Percentiles rank a stretch among this genome's conserved stretches.
These are phyloP conservation scores for Xylaria sp. DNA, from an alignment of 2,329 filamentous ascomycete genomes.

Conservation along the genomic window DNA sequence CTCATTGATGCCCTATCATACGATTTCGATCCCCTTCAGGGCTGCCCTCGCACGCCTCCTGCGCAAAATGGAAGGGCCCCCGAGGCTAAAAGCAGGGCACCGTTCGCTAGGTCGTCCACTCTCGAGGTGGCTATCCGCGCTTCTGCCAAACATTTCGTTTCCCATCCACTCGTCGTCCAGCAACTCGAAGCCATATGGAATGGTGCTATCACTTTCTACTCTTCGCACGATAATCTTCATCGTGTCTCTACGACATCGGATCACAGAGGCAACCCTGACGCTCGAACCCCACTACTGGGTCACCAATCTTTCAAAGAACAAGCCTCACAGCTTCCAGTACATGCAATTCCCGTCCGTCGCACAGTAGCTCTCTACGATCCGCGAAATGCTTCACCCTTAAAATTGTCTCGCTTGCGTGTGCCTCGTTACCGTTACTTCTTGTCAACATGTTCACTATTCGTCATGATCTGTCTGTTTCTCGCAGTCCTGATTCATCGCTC, in stretches of 20 bases:
- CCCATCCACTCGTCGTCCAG: slow-evolving; percentile 90
- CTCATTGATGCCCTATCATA: slow-evolving; percentile 94
- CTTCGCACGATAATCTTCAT: slow-evolving; percentile 85
- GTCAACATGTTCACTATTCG: slow-evolving; percentile 86
- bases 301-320: slow-evolving; percentile 50
- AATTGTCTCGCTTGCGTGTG: slow-evolving; percentile 88
- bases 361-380: slow-evolving; percentile 92
- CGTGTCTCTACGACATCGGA: slow-evolving; percentile 58
- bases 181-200: slow-evolving; percentile 98
- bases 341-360: slow-evolving; percentile 66
- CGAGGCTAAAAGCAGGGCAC: slow-evolving; percentile 58
- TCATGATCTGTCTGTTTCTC: slow-evolving; percentile 86
- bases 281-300: slow-evolving; percentile 64
- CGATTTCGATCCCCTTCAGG: slow-evolving; percentile 93
- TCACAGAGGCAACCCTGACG: slow-evolving; percentile 54
- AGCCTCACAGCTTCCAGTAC: slow-evolving; percentile 47
- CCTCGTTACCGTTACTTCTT: slow-evolving; percentile 92
- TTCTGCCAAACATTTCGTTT: slow-evolving; percentile 90
- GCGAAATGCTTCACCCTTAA: slow-evolving; percentile 88
- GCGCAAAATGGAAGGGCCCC: slow-evolving; percentile 52
- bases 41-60: slow-evolving; percentile 65
- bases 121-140: slow-evolving; percentile 93
- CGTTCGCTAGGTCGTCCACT: slow-evolving; percentile 83
- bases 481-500: slow-evolving; percentile 82
- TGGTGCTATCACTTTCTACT: slow-evolving; percentile 94